phyloP scores from a whole-genome alignment of 2,329 filamentous ascomycete species.

The Fusarium camptoceras region DNA sequence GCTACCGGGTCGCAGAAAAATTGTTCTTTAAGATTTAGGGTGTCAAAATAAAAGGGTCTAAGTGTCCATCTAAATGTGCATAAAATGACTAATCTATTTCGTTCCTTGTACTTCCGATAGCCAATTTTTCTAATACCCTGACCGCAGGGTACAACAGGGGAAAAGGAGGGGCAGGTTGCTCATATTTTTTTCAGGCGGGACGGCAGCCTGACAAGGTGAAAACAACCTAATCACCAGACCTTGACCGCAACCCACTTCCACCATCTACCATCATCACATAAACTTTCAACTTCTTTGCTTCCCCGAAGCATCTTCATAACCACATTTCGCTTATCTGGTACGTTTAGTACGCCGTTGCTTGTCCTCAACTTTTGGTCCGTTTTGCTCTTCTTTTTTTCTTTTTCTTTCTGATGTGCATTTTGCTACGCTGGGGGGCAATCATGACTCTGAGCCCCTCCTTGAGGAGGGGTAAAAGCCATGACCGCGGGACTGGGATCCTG shows the following conservation, averaged over 20 bases:
- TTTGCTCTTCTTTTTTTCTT: not conserved
- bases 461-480: constrained; percentile 42
- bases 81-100: not conserved
- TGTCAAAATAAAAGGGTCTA: not conserved
- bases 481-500: constrained; percentile 30
- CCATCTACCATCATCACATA: constrained; percentile 33
- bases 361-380: not conserved
- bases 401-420: not conserved
- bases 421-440: constrained; percentile 18
- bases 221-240: constrained; percentile 46
- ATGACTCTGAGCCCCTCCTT: constrained; percentile 36
- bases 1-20: not conserved
- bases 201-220: constrained; percentile 40
- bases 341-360: constrained; percentile 10
- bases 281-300: constrained; percentile 18
- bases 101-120: not conserved
- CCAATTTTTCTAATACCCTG: not conserved
- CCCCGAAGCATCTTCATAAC: constrained; percentile 23
- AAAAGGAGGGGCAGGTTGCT: constrained; percentile 43
- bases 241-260: constrained; percentile 41
- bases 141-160: constrained; percentile 31
- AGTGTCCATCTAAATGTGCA: not conserved
- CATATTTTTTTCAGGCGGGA: constrained; percentile 35
- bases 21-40: not conserved
- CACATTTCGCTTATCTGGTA: constrained; percentile 36